These are phyloP conservation scores for Pilatotrama ljubarskyi DNA, from an alignment of 768 basidiomycete genomes.

Conservation along the genomic window DNA sequence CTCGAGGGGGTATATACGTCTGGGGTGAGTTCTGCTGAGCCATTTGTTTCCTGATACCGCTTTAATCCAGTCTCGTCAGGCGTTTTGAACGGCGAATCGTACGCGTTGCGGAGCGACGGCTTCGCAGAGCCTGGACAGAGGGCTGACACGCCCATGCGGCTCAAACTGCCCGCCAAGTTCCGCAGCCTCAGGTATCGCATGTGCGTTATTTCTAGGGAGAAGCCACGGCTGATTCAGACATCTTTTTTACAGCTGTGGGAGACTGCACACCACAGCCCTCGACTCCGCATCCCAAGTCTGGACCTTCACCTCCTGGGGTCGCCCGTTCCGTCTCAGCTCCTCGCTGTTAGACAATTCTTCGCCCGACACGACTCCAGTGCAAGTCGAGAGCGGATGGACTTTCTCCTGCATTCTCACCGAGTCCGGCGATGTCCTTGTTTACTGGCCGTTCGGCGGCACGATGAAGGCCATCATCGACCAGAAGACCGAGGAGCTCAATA, in stretches of 20 bases:
- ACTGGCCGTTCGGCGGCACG: slow-evolving; percentile 62
- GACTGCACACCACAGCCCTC: slow-evolving; percentile 67
- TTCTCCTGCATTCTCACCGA: slow-evolving; percentile 75
- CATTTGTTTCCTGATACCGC: slow-evolving; percentile 3
- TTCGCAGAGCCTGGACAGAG: slow-evolving; percentile 54
- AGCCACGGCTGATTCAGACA: not conserved
- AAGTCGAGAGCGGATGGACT: slow-evolving; percentile 80
- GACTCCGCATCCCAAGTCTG: slow-evolving; percentile 63
- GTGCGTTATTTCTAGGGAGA: not conserved
- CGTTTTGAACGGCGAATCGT: slow-evolving; percentile 51
- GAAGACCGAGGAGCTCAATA: slow-evolving; percentile 49
- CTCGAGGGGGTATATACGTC: slow-evolving; percentile 68
- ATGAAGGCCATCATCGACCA: slow-evolving; percentile 40
- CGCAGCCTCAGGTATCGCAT: slow-evolving; percentile 61
- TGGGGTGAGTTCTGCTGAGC: slow-evolving; percentile 61
- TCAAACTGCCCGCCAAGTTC: slow-evolving; percentile 58
- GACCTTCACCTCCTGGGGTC: slow-evolving; percentile 78
- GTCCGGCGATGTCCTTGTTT: slow-evolving; percentile 71
- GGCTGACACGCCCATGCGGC: slow-evolving; percentile 54
- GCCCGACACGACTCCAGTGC: slow-evolving; percentile 48
- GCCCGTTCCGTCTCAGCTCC: slow-evolving; percentile 62
- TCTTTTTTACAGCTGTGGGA: slow-evolving; percentile 60
- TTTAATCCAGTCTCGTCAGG: slow-evolving; percentile 41
- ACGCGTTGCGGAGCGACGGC: slow-evolving; percentile 48
- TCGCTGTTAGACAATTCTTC: slow-evolving; percentile 42